Conservation (phyloP, 2,329 filamentous ascomycete species). For the Fusarium sp. region DNA sequence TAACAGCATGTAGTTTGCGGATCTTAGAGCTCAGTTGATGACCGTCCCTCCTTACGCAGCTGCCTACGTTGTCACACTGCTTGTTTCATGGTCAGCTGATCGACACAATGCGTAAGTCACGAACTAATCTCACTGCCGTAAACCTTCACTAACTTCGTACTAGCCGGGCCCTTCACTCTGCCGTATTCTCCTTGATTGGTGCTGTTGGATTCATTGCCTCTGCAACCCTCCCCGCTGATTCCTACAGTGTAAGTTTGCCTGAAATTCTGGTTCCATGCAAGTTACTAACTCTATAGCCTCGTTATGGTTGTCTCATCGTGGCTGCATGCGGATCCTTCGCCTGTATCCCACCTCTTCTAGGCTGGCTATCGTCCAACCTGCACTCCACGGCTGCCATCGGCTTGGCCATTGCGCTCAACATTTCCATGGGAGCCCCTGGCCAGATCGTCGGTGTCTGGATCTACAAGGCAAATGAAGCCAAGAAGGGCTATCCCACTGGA, state of each 20-base stretch:
- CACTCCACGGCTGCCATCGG: constrained; percentile 71
- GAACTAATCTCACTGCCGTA: rapidly evolving
- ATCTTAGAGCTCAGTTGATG: constrained; percentile 67
- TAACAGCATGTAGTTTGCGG: constrained; percentile 22
- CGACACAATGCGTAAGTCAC: constrained; percentile 59
- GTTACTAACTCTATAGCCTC: constrained; percentile 44
- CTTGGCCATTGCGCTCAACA: constrained; percentile 74
- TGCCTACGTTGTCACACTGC: constrained; percentile 58
- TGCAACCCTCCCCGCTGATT: constrained; percentile 67
- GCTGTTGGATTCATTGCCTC: constrained; percentile 66
- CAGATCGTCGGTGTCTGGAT: constrained; percentile 80
- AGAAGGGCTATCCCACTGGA: constrained; percentile 72
- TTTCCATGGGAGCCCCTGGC: constrained; percentile 72
- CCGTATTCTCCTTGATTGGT: constrained; percentile 58
- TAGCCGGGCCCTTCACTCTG: constrained; percentile 55
- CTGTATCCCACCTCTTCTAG: constrained; percentile 73
- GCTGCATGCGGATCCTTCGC: constrained; percentile 72
- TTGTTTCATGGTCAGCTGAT: constrained; percentile 68
- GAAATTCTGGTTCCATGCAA: rapidly evolving
- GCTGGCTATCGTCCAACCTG: constrained; percentile 75
- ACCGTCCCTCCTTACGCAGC: constrained; percentile 72
- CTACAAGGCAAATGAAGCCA: constrained; percentile 71
- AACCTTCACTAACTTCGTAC: neutral
- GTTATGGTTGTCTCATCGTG: constrained; percentile 75
- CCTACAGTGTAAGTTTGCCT: constrained; percentile 54